phyloP scores from a whole-genome alignment of 2,329 filamentous ascomycete species.

The Apiospora rasikravindrae region DNA sequence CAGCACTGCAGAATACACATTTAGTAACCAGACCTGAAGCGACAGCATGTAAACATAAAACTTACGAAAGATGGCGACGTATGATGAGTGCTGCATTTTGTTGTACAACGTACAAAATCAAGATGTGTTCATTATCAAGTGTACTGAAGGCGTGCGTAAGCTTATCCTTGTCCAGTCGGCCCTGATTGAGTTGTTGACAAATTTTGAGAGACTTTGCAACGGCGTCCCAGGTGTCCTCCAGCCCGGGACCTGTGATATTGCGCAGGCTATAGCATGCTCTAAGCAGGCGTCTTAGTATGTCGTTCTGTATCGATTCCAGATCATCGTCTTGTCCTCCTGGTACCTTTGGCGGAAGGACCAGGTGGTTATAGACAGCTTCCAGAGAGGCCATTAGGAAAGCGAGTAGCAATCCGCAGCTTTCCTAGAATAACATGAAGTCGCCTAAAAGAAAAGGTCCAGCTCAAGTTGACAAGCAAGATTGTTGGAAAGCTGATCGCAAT shows the following conservation, averaged over 20 bases:
- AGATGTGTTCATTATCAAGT: conserved; percentile 23
- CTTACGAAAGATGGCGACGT: conserved; percentile 29
- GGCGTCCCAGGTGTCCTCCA: neutral
- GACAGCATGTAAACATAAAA: neutral
- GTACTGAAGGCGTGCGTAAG: conserved; percentile 26
- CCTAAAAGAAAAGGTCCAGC: neutral
- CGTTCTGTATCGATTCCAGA: conserved; percentile 34
- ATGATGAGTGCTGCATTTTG: conserved; percentile 36
- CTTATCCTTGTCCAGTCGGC: conserved; percentile 28
- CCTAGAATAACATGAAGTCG: neutral
- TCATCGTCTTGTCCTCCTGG: conserved; percentile 42
- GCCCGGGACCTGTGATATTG: neutral
- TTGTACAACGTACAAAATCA: conserved; percentile 34
- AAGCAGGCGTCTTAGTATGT: conserved; percentile 36
- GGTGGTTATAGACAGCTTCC: conserved; percentile 43
- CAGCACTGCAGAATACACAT: conserved; percentile 20
- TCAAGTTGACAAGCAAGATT: neutral
- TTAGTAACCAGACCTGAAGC: neutral
- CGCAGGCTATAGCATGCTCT: conserved; percentile 23
- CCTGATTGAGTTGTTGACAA: conserved; percentile 27
- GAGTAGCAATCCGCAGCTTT: neutral
- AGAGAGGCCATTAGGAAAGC: neutral
- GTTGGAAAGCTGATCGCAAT: neutral
- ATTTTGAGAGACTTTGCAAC: neutral
- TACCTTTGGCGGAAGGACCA: conserved; percentile 49